Evolutionary conservation across 1,284 basidiomycete species (phyloP), one percentile per base, ranked within the genome.

Genomic region (Nidula niveotomentosa): DNA sequence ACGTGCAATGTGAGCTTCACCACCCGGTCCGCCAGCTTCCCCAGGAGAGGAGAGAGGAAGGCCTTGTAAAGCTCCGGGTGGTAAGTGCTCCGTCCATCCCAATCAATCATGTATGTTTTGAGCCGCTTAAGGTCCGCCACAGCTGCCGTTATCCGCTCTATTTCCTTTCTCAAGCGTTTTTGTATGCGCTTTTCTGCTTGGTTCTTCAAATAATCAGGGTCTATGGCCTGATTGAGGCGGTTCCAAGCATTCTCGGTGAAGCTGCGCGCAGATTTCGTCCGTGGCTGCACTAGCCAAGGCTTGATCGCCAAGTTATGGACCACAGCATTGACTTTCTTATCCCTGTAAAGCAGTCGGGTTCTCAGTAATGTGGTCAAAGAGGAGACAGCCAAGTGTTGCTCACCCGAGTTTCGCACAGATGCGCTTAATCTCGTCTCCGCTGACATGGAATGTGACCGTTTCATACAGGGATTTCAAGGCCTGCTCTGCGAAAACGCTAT

Each of bases 41-140:
- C 55, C 36, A 77, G 61, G n/a, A 72, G 54, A 2, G 71, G 69
- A 0, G 65, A 53, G 15, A 76, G 60, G 48, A 78, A 72, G 3
- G 69, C 69, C 23, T 62, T 54, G 56, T 72, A 72, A 36, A 75
- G 64, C 48, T 73, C 66, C 3, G 62, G 62, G 47, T 75, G 72
- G 51, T 69, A 69, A 0, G 53, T 58, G 4, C 56, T 49, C 17
- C 60, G 59, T 15, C 70, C 69, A 48, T 73, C 67, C 71, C 75
- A 77, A 13, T 64, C 64, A 17, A 78, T 62, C 9, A 59, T 61
- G 58, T 74, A 78, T 48, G 69, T 69, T 17, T 67, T 55, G 9
- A 77, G 13, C 6, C 15, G 12, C 15, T 17, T 41, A 7, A 41
- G 8, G 13, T 17, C 12, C 12, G 39, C 7, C 8, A 41, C 39